Conservation (phyloP, 2,329 filamentous ascomycete species). For the Alternaria consortialis region DNA sequence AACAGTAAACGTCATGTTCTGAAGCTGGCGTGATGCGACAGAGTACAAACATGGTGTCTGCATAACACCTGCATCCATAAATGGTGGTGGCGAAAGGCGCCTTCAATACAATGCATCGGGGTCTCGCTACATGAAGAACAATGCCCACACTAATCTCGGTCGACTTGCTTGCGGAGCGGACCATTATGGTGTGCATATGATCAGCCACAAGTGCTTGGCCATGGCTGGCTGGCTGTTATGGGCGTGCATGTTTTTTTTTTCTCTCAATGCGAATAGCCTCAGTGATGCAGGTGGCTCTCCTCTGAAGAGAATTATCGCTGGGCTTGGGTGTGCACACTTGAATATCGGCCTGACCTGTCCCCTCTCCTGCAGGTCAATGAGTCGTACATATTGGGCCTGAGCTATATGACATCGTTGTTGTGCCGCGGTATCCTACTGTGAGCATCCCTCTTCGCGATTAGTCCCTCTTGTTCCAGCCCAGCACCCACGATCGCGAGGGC, state of each 20-base stretch:
- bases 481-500: conserved; percentile 6
- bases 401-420: conserved; percentile 20
- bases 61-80: conserved; percentile 17
- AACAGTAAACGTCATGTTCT: conserved; percentile 17
- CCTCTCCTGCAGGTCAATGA: conserved; percentile 28
- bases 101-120: neutral
- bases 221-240: conserved; percentile 8
- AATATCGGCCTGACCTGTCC: conserved; percentile 21
- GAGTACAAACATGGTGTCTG: conserved; percentile 8
- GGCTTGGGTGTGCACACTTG: conserved; percentile 7
- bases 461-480: conserved; percentile 4
- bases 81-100: conserved; percentile 8
- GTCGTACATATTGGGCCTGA: conserved; percentile 20
- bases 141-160: conserved; percentile 46
- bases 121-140: conserved; percentile 14
- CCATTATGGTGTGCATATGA: conserved; percentile 25
- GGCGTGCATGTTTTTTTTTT: conserved; percentile 8
- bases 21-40: conserved; percentile 15
- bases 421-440: conserved; percentile 19
- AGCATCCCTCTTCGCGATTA: conserved; percentile 11
- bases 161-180: conserved; percentile 24
- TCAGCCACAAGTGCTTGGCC: conserved; percentile 24
- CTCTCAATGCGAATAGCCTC: conserved; percentile 2
- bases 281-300: neutral
- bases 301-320: conserved; percentile 2